Evolutionary conservation across 2,329 filamentous ascomycete genomes (phyloP).

Genomic region (Sphaceloma murrayae): DNA sequence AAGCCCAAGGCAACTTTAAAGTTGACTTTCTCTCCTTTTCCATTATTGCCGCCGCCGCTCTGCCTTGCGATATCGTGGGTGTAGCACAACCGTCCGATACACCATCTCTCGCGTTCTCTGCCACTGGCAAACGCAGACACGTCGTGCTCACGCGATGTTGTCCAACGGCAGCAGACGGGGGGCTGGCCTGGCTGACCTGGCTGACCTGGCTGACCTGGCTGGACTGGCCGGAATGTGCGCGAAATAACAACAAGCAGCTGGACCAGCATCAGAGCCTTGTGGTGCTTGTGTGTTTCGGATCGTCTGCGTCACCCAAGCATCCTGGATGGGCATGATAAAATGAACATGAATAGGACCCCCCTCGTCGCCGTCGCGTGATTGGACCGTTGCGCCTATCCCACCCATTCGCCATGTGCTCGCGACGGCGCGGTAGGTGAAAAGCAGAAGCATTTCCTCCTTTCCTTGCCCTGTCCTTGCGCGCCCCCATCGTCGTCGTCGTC

Average conservation of each 20-base stretch:
- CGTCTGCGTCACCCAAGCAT: slow-evolving; percentile 12
- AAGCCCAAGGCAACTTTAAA: neutral
- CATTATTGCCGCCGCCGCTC: neutral
- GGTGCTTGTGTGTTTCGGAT: slow-evolving; percentile 15
- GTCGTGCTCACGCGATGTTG: too few species aligned
- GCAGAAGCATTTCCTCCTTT: slow-evolving; percentile 8
- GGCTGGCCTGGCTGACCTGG: too few species aligned
- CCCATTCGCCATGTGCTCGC: too few species aligned
- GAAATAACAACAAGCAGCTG: too few species aligned
- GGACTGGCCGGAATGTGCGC: too few species aligned
- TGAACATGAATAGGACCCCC: slow-evolving; percentile 7
- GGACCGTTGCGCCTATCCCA: slow-evolving; percentile 13
- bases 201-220: too few species aligned
- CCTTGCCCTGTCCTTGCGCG: neutral
- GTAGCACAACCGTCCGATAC: neutral
- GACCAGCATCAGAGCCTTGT: too few species aligned
- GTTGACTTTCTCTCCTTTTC: neutral
- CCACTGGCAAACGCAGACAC: too few species aligned
- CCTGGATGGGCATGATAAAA: slow-evolving; percentile 13
- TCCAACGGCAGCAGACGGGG: too few species aligned
- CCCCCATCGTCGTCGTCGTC: neutral
- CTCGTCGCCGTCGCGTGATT: slow-evolving; percentile 1
- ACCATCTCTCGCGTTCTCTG: too few species aligned
- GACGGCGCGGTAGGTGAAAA: neutral
- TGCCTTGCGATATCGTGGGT: neutral